Conservation (phyloP, 2,329 filamentous ascomycete species). For the Endoconidiophora laricicola region DNA sequence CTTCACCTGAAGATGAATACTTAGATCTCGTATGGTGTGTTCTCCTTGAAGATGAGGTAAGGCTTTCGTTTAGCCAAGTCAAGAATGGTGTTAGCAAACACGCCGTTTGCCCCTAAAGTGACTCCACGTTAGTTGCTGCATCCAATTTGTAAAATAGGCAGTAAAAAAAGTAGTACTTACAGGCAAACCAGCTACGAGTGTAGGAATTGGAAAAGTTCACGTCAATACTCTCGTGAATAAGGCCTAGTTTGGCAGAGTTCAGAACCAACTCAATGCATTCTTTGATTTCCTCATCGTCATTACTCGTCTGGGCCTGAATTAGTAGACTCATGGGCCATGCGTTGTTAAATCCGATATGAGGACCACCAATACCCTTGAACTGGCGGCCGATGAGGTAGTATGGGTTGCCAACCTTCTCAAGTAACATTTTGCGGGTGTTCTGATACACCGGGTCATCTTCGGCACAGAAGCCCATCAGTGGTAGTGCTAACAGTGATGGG, state of each 20-base stretch:
- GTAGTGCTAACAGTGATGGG: slow-evolving; percentile 62
- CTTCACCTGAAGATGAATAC: background rate
- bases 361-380: slow-evolving; percentile 76
- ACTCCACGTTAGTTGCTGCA: background rate
- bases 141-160: slow-evolving; percentile 1
- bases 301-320: slow-evolving; percentile 76
- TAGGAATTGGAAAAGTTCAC: slow-evolving; percentile 52
- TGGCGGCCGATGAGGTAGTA: slow-evolving; percentile 65
- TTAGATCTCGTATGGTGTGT: slow-evolving; percentile 39
- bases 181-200: slow-evolving; percentile 91
- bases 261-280: slow-evolving; percentile 59
- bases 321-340: slow-evolving; percentile 96
- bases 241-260: slow-evolving; percentile 54
- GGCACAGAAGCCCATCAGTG: slow-evolving; percentile 59
- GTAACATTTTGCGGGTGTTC: slow-evolving; percentile 68
- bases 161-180: slow-evolving; percentile 20
- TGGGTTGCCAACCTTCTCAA: slow-evolving; percentile 63
- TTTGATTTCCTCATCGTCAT: slow-evolving; percentile 68
- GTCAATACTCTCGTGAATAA: slow-evolving; percentile 85
- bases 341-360: slow-evolving; percentile 65
- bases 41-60: slow-evolving; percentile 59
- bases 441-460: slow-evolving; percentile 55
- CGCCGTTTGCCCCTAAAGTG: slow-evolving; percentile 64
- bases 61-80: slow-evolving; percentile 82
- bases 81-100: slow-evolving; percentile 83